These are phyloP conservation scores for Termitomyces titanicus DNA, from an alignment of 768 basidiomycete species.

Conservation along the genomic window DNA sequence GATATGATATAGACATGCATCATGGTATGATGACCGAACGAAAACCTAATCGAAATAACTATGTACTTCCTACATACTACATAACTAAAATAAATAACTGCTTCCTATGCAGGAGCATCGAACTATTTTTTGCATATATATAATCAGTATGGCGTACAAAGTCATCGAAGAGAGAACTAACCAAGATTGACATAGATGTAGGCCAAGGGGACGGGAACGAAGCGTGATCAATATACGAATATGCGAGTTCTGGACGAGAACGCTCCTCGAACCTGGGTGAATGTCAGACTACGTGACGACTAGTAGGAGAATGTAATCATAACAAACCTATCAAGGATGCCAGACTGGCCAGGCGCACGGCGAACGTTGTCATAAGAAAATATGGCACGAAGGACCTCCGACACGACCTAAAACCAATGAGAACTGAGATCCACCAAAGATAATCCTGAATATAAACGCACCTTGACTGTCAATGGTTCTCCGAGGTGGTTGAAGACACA, in stretches of 20 bases:
- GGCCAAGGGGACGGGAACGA: slow-evolving; percentile 65
- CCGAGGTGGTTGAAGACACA: slow-evolving; percentile 42
- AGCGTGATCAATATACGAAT: slow-evolving; percentile 51
- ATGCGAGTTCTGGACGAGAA: slow-evolving; percentile 43
- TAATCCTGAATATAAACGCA: slow-evolving; percentile 21
- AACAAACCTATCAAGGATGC: slow-evolving; percentile 50
- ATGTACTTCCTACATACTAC: no score
- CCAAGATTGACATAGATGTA: slow-evolving; percentile 57
- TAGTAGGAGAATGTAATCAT: background rate
- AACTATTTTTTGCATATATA: background rate
- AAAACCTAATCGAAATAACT: no score
- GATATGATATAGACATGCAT: background rate
- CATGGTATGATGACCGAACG: background rate
- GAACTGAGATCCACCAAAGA: background rate
- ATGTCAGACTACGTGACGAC: background rate
- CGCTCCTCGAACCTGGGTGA: slow-evolving; percentile 41
- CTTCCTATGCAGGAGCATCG: background rate
- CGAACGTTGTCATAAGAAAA: slow-evolving; percentile 54
- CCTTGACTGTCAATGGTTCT: slow-evolving; percentile 52
- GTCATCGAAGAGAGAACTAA: slow-evolving; percentile 19
- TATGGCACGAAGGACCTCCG: slow-evolving; percentile 61
- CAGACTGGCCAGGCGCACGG: slow-evolving; percentile 69
- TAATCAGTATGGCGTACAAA: background rate
- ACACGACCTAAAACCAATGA: slow-evolving; percentile 51
- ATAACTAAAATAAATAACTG: background rate